These are phyloP conservation scores for Talaromyces nanjingensis DNA, from an alignment of 495 filamentous ascomycete genomes.

Conservation along the genomic window DNA sequence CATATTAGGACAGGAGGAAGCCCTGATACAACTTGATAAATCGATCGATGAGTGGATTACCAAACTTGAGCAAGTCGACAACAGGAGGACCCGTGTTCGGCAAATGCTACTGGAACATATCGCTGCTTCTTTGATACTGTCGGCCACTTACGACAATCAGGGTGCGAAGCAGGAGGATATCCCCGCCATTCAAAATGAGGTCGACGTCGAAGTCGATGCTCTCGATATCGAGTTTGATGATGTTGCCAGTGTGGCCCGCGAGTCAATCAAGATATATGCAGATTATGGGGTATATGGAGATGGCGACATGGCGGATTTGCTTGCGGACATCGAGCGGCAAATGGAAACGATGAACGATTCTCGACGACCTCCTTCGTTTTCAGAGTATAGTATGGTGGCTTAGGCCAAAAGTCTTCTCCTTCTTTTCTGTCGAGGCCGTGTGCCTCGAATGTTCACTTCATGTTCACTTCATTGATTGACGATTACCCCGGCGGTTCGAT, in stretches of 20 bases:
- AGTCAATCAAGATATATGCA: conserved; percentile 48
- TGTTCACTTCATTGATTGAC: background rate
- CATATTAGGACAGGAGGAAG: conserved; percentile 69
- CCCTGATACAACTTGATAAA: conserved; percentile 61
- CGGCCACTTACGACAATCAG: conserved; percentile 20
- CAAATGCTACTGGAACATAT: conserved; percentile 73
- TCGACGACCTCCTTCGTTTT: background rate
- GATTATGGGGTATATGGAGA: conserved; percentile 49
- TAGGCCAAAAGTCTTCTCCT: background rate
- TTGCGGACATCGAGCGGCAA: conserved; percentile 54
- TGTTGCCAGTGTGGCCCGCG: conserved; percentile 21
- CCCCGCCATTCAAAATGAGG: conserved; percentile 3
- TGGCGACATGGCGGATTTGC: conserved; percentile 53
- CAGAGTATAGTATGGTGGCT: background rate
- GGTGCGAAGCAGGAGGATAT: conserved; percentile 22
- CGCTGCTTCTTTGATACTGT: conserved; percentile 46
- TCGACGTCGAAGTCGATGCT: background rate
- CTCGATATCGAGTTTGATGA: conserved; percentile 17
- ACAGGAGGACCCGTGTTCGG: conserved; percentile 59
- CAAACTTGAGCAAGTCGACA: conserved; percentile 71
- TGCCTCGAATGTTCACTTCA: background rate
- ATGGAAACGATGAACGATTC: conserved; percentile 42
- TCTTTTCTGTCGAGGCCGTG: background rate
- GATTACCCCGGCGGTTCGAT: background rate
- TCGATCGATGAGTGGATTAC: conserved; percentile 69